Evolutionary conservation across 2,329 filamentous ascomycete genomes (phyloP), one percentile per base, ranked within the genome.

Genomic region (Fusarium denticulatum): DNA sequence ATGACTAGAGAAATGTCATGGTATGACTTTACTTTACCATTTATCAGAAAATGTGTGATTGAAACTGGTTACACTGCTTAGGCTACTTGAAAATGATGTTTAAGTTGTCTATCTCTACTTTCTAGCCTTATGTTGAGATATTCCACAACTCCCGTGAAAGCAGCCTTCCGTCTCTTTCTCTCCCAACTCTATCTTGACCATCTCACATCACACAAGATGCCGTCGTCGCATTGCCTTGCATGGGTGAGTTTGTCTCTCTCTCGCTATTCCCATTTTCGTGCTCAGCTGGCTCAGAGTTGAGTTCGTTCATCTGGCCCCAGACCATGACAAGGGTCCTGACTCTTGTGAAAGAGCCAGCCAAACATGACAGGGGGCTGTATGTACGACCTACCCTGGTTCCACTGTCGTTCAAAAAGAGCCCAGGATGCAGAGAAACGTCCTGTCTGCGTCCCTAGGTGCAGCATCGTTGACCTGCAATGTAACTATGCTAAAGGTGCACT

Each of bases 301-400:
- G 71, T 73, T 73, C 66, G 32, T 71, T 73, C 66, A 57, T 64
- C 59, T 39, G 61, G 69, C 64, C 69, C 69, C 64, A 72, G 69
- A 59, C 69, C 55, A 52, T 39, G 71, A 73, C 71, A 73, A 73
- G 71, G 71, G 66, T 73, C 71, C 52, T 73, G 71, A 73, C 71
- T 73, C 71, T 73, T 73, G 70, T 63, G 55, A 45, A 13, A 46
- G 50, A 40, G 24, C 50, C 50, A 57, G 47, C 32, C 61, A 49
- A 58, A 58, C 55, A 58, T 20, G 55, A 57, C 59, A 57, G 32
- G 59, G 59, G 37, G 43, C 49, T 28, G 10, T 28, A 47, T 39
- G 64, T 67, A 58, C 47, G 47, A 40, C 59, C 36, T 42, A 67
- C 50, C 69, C 69, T 72, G 59, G 69, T 60, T 55, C 69, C 70